A percentile compares a stretch with the other conserved stretches of the same genome.
phyloP scores from a whole-genome alignment of 768 basidiomycete genomes.

The Steccherinum ochraceum region DNA sequence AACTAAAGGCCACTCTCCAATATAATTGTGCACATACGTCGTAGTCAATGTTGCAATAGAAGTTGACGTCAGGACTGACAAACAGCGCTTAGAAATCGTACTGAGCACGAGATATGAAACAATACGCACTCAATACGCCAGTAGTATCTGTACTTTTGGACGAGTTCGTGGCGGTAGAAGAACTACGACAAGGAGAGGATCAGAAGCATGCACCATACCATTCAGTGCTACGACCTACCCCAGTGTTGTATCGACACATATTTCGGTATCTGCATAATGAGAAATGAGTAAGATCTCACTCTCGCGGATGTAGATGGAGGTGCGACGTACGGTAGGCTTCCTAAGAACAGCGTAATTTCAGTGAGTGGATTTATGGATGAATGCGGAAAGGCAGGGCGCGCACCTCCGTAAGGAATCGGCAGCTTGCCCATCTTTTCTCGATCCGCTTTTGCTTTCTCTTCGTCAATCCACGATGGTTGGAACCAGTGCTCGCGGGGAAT shows the following conservation, averaged over 20 bases:
- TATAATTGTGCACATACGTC: constrained; percentile 28
- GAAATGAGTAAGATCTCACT: constrained; percentile 3
- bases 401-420: constrained; percentile 50
- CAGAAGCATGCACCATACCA: no score
- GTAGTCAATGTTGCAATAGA: constrained; percentile 49
- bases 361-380: background rate
- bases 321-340: constrained; percentile 62
- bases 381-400: constrained; percentile 6
- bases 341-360: constrained; percentile 26
- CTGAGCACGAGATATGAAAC: background rate
- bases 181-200: constrained; percentile 24
- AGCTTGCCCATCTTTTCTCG: constrained; percentile 50
- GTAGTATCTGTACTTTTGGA: constrained; percentile 32
- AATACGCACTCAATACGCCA: constrained; percentile 47
- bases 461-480: constrained; percentile 70
- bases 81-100: background rate
- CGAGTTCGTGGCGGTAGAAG: constrained; percentile 48
- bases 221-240: constrained; percentile 25
- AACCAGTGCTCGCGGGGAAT: constrained; percentile 76
- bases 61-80: constrained; percentile 45
- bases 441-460: constrained; percentile 40
- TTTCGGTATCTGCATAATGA: constrained; percentile 67
- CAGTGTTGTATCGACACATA: constrained; percentile 95
- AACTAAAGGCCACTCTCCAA: no score
- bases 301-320: no score